phyloP scores from a whole-genome alignment of 2,329 filamentous ascomycete species.

The Shiraia sp. region DNA sequence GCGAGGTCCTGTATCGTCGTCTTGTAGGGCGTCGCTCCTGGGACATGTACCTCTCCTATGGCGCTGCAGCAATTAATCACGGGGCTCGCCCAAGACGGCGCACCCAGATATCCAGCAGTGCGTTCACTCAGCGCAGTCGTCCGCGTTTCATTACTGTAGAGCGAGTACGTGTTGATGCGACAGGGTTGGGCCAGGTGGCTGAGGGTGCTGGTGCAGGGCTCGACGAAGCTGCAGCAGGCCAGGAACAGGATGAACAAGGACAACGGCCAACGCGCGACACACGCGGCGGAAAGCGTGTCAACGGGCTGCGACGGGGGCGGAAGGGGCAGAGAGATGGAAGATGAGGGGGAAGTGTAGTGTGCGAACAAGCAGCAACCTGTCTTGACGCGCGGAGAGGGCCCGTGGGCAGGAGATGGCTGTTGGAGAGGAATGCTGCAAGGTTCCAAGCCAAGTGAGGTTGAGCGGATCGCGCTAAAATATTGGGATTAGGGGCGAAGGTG shows the following conservation, averaged over 20 bases:
- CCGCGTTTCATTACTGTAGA: slow-evolving; percentile 33
- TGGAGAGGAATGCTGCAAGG: slow-evolving; percentile 25
- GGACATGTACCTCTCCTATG: slow-evolving; percentile 60
- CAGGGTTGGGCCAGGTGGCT: slow-evolving; percentile 2
- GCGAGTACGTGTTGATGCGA: slow-evolving; percentile 5
- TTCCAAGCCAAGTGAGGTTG: slow-evolving; percentile 15
- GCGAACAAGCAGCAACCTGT: slow-evolving; percentile 14
- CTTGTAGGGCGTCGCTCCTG: slow-evolving; percentile 49
- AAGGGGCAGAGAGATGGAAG: slow-evolving; percentile 3
- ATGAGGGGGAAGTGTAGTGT: slow-evolving; percentile 10
- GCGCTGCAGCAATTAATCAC: slow-evolving; percentile 73
- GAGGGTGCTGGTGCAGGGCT: slow-evolving; percentile 18
- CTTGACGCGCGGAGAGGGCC: slow-evolving; percentile 25
- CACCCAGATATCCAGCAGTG: slow-evolving; percentile 70
- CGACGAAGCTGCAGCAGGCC: slow-evolving; percentile 21
- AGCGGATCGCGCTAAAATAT: slow-evolving; percentile 8
- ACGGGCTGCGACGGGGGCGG: slow-evolving; percentile 7
- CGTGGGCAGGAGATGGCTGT: slow-evolving; percentile 28
- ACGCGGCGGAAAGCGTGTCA: slow-evolving; percentile 32
- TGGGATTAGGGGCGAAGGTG: slow-evolving; percentile 9
- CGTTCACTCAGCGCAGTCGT: slow-evolving; percentile 23
- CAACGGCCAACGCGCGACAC: slow-evolving; percentile 24
- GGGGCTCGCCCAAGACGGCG: slow-evolving; percentile 75
- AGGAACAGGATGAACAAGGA: slow-evolving; percentile 21
- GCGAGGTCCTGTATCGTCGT: slow-evolving; percentile 16